Conservation (phyloP, 768 basidiomycete species). For the Pleurotus cornucopiae region DNA sequence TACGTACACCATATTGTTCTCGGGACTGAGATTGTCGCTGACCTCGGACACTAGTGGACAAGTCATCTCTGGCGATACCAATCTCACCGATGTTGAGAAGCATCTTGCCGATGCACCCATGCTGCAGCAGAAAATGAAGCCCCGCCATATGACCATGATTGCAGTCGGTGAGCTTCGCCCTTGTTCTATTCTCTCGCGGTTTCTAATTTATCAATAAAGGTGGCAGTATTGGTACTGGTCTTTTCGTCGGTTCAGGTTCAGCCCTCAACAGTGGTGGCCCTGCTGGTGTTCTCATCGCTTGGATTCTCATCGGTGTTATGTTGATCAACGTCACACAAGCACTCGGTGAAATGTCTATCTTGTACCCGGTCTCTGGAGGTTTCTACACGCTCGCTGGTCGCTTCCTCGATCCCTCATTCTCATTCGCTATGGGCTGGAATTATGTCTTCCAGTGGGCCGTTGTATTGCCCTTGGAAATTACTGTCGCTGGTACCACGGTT, state of each 20-base stretch:
- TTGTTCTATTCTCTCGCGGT: not conserved
- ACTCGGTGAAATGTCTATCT: conserved; percentile 45
- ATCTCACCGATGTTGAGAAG: conserved; percentile 30
- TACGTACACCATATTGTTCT: conserved; percentile 15
- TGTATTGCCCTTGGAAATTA: conserved; percentile 40
- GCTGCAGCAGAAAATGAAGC: conserved; percentile 47
- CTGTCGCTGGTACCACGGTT: conserved; percentile 40
- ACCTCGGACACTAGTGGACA: conserved; percentile 27
- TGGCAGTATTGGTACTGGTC: conserved; percentile 46
- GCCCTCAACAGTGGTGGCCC: conserved; percentile 37
- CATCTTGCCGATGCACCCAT: conserved; percentile 37
- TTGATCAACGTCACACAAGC: conserved; percentile 47
- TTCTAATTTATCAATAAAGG: conserved; percentile 19
- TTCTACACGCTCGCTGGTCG: conserved; percentile 44
- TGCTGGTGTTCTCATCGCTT: conserved; percentile 39
- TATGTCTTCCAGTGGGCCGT: conserved; percentile 44
- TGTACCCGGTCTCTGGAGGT: conserved; percentile 45
- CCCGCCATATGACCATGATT: conserved; percentile 43
- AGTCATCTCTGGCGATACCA: conserved; percentile 27
- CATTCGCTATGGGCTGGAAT: conserved; percentile 49
- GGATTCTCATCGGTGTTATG: conserved; percentile 43
- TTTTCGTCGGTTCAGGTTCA: conserved; percentile 42
- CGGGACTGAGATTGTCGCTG: not conserved
- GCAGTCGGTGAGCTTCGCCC: conserved; percentile 36
- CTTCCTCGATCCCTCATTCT: conserved; percentile 43